phyloP scores from a whole-genome alignment of 225 moss, liverwort and hornwort species.

The Physcomitrium patens region DNA sequence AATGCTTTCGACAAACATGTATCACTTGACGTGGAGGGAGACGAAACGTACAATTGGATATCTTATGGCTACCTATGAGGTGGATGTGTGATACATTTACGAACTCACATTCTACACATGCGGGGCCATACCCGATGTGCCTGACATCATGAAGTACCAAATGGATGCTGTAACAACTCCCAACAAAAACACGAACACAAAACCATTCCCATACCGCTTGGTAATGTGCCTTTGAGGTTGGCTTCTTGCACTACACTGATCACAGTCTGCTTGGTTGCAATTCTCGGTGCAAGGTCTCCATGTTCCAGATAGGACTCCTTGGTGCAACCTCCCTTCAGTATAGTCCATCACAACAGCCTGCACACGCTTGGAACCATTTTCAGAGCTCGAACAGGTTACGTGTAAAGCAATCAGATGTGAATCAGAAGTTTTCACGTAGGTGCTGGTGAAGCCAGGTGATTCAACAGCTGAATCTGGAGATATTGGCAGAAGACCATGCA shows the following conservation, averaged over 20 bases:
- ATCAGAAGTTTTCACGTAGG: conserved; percentile 2
- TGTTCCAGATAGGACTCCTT: conserved; percentile 50
- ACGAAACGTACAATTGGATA: conserved; percentile 26
- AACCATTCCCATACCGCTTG: conserved; percentile 77
- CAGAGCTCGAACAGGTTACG: conserved; percentile 49
- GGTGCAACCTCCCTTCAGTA: conserved; percentile 55
- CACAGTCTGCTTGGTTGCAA: conserved; percentile 49
- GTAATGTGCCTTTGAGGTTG: conserved; percentile 56
- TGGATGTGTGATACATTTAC: conserved; percentile 28
- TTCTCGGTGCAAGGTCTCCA: conserved; percentile 56
- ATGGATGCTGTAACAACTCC: conserved; percentile 70
- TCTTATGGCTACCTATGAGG: conserved; percentile 21
- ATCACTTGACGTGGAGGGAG: too few species aligned
- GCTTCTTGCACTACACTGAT: conserved; percentile 35
- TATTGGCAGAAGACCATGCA: conserved; percentile 45
- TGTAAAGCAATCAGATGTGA: too few species aligned
- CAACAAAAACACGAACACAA: conserved; percentile 81
- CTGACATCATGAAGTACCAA: conserved; percentile 70
- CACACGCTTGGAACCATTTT: conserved; percentile 65
- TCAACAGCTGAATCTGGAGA: conserved; percentile 55
- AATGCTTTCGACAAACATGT: too few species aligned
- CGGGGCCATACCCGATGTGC: conserved; percentile 59
- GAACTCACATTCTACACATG: conserved; percentile 43
- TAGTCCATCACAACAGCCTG: conserved; percentile 60
- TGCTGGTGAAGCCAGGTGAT: conserved; percentile 11